A percentile compares a stretch with the other conserved stretches of the same genome.
These are phyloP conservation scores for Picea glauca DNA, from an alignment of 75 land plant genomes.

Conservation along the genomic window DNA sequence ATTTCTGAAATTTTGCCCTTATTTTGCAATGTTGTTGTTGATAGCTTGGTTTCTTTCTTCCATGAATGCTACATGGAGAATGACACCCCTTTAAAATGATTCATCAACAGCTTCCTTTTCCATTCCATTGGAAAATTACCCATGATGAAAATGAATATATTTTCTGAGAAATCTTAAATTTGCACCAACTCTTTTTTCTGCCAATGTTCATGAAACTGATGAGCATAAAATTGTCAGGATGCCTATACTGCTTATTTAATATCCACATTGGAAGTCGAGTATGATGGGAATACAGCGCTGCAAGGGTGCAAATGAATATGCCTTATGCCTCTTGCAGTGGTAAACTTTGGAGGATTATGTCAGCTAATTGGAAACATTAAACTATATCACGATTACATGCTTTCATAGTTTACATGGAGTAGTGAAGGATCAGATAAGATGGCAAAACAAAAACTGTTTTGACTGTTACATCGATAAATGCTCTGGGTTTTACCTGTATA, in stretches of 20 bases:
- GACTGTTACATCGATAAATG: background rate
- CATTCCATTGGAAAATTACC: background rate
- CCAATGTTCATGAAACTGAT: background rate
- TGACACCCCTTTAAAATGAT: background rate
- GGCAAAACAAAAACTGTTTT: background rate
- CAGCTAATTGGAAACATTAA: background rate
- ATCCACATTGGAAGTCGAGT: background rate
- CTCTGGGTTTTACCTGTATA: background rate
- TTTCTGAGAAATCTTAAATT: background rate
- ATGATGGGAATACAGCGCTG: background rate
- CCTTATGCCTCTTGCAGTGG: background rate
- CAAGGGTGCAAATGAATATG: background rate
- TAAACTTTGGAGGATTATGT: background rate
- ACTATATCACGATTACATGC: background rate
- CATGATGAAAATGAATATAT: no score
- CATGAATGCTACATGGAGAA: background rate
- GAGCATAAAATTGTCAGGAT: background rate
- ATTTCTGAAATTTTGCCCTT: constrained; percentile 8
- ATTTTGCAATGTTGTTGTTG: background rate
- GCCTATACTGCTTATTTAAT: background rate
- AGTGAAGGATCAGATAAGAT: background rate
- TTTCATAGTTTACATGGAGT: background rate
- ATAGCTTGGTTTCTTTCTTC: constrained; percentile 5
- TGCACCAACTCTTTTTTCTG: background rate
- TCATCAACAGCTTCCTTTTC: constrained; percentile 8